These are phyloP conservation scores for Phytophthora megakarya DNA, from an alignment of 352 stramenopile species.

Conservation along the genomic window DNA sequence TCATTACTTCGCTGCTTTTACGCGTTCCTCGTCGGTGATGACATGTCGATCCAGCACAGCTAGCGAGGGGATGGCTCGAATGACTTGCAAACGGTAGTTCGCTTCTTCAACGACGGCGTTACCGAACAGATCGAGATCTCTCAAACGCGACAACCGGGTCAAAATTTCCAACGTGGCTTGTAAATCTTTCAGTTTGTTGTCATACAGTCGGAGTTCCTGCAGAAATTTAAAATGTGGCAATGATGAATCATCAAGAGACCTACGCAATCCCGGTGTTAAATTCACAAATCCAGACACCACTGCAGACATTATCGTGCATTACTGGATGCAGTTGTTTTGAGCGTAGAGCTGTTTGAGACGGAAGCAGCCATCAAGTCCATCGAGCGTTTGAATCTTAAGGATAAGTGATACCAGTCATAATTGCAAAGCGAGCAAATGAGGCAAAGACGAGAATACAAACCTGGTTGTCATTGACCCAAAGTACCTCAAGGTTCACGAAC, in stretches of 20 bases:
- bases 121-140: conserved; percentile 81
- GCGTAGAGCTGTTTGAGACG: conserved; percentile 89
- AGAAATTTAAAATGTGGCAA: conserved; percentile 80
- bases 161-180: conserved; percentile 55
- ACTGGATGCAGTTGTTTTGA: conserved; percentile 86
- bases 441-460: conserved; percentile 26
- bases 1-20: conserved; percentile 41
- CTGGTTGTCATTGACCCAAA: conserved; percentile 91
- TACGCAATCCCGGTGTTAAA: conserved; percentile 9
- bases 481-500: conserved; percentile 89
- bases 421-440: not conserved
- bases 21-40: conserved; percentile 73
- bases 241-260: conserved; percentile 52
- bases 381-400: conserved; percentile 57
- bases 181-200: conserved; percentile 85
- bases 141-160: conserved; percentile 60
- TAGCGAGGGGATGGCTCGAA: conserved; percentile 74
- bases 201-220: conserved; percentile 73
- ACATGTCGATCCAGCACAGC: conserved; percentile 80
- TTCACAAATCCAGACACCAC: conserved; percentile 3
- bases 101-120: conserved; percentile 85
- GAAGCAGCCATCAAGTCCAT: conserved; percentile 81
- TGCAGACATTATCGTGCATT: not conserved
- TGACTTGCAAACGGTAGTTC: conserved; percentile 85
- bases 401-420: not conserved